Evolutionary conservation across 495 filamentous ascomycete genomes (phyloP).

Genomic region (Echria macrotheca): DNA sequence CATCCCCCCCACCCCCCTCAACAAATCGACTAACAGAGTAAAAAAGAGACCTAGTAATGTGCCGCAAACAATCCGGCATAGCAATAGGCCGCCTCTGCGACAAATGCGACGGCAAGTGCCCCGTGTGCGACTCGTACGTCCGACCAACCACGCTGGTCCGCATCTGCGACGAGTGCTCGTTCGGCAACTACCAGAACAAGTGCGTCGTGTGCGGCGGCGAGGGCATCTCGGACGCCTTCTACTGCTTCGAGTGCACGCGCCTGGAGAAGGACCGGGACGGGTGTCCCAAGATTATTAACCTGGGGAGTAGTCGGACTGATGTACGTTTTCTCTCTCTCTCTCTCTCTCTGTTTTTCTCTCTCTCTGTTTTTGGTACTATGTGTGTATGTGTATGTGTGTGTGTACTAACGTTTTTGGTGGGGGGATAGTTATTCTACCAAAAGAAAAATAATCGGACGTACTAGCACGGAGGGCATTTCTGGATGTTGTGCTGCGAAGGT

Average conservation of each 20-base stretch:
- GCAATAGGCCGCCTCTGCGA: slow-evolving; percentile 98
- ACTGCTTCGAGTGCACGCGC: slow-evolving; percentile 98
- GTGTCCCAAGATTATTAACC: slow-evolving; percentile 98
- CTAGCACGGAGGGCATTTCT: slow-evolving; percentile 33
- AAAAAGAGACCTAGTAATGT: slow-evolving; percentile 94
- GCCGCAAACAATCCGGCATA: slow-evolving; percentile 97
- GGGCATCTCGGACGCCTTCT: slow-evolving; percentile 98
- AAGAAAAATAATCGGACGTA: slow-evolving; percentile 51
- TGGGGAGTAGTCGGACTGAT: slow-evolving; percentile 93
- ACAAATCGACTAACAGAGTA: background rate
- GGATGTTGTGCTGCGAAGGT: too few species aligned
- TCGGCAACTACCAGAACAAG: slow-evolving; percentile 99
- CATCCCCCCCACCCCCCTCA: slow-evolving; percentile 5
- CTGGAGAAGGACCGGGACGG: slow-evolving; percentile 97
- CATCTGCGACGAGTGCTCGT: slow-evolving; percentile 98
- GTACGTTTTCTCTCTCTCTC: slow-evolving; percentile 45
- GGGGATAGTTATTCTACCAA: slow-evolving; percentile 47
- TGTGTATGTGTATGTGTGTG: too few species aligned
- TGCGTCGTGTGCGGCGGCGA: slow-evolving; percentile 98
- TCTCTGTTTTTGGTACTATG: too few species aligned
- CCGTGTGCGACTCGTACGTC: slow-evolving; percentile 98
- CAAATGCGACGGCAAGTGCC: slow-evolving; percentile 99
- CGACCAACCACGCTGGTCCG: slow-evolving; percentile 93
- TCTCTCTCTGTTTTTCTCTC: too few species aligned
- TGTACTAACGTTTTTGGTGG: too few species aligned